Evolutionary conservation across 2,329 filamentous ascomycete species (phyloP).

Genomic region (Fusarium pseudonygamai): DNA sequence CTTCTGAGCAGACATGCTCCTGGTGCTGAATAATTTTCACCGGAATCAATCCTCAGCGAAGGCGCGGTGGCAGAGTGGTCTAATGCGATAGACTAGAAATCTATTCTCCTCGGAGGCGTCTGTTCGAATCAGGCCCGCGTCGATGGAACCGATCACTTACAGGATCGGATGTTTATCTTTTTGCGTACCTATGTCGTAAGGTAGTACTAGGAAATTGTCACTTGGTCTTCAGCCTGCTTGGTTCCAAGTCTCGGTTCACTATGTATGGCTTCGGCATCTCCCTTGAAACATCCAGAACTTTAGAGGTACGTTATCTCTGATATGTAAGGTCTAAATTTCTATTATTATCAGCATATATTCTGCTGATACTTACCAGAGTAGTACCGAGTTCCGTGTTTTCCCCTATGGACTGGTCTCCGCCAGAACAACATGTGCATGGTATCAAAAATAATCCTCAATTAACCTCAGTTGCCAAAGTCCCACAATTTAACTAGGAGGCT

Average conservation of each 20-base stretch:
- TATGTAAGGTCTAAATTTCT: background rate
- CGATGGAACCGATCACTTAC: slow-evolving; percentile 1
- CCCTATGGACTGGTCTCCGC: background rate
- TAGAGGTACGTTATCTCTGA: background rate
- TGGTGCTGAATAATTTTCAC: background rate
- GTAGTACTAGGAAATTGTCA: background rate
- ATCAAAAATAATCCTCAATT: slow-evolving; percentile 1
- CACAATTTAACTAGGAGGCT: slow-evolving; percentile 68
- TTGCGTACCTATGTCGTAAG: background rate
- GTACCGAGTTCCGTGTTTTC: background rate
- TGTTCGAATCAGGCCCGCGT: slow-evolving; percentile 49
- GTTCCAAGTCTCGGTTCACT: background rate
- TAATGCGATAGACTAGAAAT: slow-evolving; percentile 49
- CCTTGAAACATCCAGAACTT: background rate
- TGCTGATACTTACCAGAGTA: background rate
- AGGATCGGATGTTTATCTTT: background rate
- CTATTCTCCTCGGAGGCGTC: slow-evolving; percentile 47
- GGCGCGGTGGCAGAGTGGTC: slow-evolving; percentile 47
- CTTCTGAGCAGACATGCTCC: background rate
- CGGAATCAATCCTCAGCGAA: background rate
- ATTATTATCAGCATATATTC: background rate
- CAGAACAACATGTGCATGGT: background rate
- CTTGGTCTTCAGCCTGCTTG: background rate
- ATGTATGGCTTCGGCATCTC: background rate
- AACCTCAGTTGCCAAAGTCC: slow-evolving; percentile 58